Conservation (phyloP, 2,329 filamentous ascomycete genomes). For the Aureobasidium sp. region DNA sequence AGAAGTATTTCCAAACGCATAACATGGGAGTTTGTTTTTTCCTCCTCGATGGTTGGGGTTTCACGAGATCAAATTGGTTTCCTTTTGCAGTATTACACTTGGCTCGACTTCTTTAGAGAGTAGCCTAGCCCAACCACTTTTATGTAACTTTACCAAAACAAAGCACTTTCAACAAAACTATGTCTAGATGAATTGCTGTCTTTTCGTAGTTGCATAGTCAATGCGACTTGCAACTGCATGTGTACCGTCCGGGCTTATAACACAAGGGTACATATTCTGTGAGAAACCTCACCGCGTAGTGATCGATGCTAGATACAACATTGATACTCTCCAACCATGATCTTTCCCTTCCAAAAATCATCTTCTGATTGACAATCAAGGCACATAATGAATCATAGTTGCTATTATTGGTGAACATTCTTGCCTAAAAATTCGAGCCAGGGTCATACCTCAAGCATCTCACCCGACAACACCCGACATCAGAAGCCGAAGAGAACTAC, state of each 20-base stretch:
- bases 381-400: not conserved
- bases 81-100: not conserved
- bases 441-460: not conserved
- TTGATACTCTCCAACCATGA: too few species aligned
- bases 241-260: too few species aligned
- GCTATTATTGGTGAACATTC: too few species aligned
- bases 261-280: too few species aligned
- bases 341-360: too few species aligned
- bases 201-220: too few species aligned
- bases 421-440: not conserved
- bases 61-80: constrained; percentile 2
- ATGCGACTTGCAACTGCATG: too few species aligned
- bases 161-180: not conserved
- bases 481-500: not conserved
- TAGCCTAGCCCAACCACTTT: not conserved
- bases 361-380: too few species aligned
- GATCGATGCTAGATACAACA: too few species aligned
- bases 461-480: not conserved
- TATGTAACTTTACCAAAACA: constrained; percentile 3
- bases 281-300: too few species aligned
- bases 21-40: not conserved
- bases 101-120: not conserved
- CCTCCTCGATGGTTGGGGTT: not conserved
- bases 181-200: not conserved
- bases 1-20: not conserved